Percentiles rank a stretch among this genome's conserved stretches.
These are phyloP conservation scores for Exophiala sp. DNA, from an alignment of 2,329 filamentous ascomycete genomes.

Conservation along the genomic window DNA sequence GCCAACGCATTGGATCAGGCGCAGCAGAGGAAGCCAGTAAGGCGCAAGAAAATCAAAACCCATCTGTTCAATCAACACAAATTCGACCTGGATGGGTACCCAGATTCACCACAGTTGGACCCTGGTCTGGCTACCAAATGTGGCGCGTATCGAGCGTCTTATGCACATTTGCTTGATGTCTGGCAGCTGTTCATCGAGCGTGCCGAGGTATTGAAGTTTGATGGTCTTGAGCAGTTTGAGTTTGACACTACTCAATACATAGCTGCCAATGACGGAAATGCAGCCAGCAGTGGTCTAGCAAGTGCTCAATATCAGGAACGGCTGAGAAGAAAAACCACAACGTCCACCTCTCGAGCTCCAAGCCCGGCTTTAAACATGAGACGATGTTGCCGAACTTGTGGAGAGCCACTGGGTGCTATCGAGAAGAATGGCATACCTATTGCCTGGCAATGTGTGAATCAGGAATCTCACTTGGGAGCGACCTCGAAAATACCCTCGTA, in stretches of 20 bases:
- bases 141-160: slow-evolving; percentile 53
- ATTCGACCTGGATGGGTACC: slow-evolving; percentile 47
- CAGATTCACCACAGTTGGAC: slow-evolving; percentile 49
- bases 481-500: slow-evolving; percentile 14
- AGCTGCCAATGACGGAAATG: neutral
- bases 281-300: neutral
- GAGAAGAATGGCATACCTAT: slow-evolving; percentile 28
- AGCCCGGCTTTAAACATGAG: slow-evolving; percentile 39
- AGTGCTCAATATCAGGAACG: slow-evolving; percentile 2
- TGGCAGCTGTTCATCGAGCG: slow-evolving; percentile 56
- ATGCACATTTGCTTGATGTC: slow-evolving; percentile 57
- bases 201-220: slow-evolving; percentile 58
- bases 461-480: slow-evolving; percentile 32
- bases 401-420: slow-evolving; percentile 28
- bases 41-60: slow-evolving; percentile 43
- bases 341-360: slow-evolving; percentile 5
- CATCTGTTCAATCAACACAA: slow-evolving; percentile 55
- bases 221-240: slow-evolving; percentile 31
- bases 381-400: slow-evolving; percentile 42
- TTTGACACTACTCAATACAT: neutral
- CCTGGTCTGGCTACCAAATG: slow-evolving; percentile 47
- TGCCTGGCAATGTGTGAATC: slow-evolving; percentile 27
- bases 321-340: slow-evolving; percentile 6
- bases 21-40: slow-evolving; percentile 24
- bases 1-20: slow-evolving; percentile 25